Conservation (phyloP, 148 eudicot species). For the Agrostemma githago region DNA sequence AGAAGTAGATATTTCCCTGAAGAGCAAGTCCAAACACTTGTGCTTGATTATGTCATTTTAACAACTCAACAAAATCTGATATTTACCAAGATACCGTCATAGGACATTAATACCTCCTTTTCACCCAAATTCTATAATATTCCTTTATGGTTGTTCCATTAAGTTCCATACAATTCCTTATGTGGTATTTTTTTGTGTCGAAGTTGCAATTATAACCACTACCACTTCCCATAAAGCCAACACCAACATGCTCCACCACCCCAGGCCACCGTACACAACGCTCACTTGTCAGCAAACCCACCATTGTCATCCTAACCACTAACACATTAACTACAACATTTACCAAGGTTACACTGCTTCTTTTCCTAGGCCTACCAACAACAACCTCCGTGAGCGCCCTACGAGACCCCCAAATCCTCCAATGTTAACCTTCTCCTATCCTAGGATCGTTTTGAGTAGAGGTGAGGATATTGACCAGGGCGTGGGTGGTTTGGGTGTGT, state of each 20-base stretch:
- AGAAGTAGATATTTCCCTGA: not conserved
- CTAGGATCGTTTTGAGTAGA: not conserved
- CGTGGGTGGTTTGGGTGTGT: not conserved
- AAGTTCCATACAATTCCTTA: no score
- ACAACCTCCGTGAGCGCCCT: not conserved
- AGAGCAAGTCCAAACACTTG: not conserved
- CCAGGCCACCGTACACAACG: no score
- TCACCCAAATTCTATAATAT: no score
- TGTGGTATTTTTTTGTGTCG: no score
- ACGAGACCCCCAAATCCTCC: not conserved
- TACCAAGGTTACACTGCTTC: not conserved
- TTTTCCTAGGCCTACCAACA: not conserved
- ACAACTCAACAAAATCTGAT: not conserved
- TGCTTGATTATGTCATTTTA: not conserved
- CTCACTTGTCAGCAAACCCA: not conserved
- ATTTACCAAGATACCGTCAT: not conserved
- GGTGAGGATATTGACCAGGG: not conserved
- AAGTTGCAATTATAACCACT: no score
- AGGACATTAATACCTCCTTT: not conserved
- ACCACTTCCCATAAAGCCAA: no score
- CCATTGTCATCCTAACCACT: not conserved
- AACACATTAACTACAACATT: not conserved
- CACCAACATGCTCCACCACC: no score
- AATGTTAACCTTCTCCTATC: not conserved
- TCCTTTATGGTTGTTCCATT: no score